Evolutionary conservation across 108 stramenopile genomes (phyloP).

Genomic region (Nitzschia putrida): DNA sequence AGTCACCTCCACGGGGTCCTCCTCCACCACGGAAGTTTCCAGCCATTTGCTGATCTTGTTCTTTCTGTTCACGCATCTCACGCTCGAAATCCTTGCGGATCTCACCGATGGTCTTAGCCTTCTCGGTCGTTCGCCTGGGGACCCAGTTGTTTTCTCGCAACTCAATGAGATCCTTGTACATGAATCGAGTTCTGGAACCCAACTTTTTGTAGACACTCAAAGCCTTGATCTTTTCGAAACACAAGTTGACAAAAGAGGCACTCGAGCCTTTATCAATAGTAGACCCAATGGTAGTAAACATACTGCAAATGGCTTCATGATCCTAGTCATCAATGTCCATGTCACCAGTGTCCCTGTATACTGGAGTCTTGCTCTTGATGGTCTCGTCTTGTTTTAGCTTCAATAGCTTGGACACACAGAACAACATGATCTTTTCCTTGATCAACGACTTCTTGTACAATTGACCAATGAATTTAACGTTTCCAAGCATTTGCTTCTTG

Average conservation of each 20-base stretch:
- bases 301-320: slow-evolving; percentile 87
- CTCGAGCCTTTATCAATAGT: no score
- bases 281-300: slow-evolving; percentile 83
- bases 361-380: slow-evolving; percentile 42
- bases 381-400: slow-evolving; percentile 61
- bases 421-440: slow-evolving; percentile 93
- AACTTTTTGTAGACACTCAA: no score
- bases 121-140: slow-evolving; percentile 86
- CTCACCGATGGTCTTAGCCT: slow-evolving; percentile 92
- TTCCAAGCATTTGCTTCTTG: slow-evolving; percentile 95
- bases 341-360: slow-evolving; percentile 53
- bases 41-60: slow-evolving; percentile 54
- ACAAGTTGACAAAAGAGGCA: no score
- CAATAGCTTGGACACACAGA: slow-evolving; percentile 79
- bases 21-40: slow-evolving; percentile 43
- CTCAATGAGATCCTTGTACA: no score
- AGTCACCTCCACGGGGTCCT: slow-evolving; percentile 26
- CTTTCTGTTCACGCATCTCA: slow-evolving; percentile 63
- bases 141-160: no score
- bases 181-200: no score
- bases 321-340: slow-evolving; percentile 84
- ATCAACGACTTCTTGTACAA: slow-evolving; percentile 96
- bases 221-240: no score
- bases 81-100: slow-evolving; percentile 84
- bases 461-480: slow-evolving; percentile 96